Conservation (phyloP, 345 rosid genomes). For the Abelmoschus esculentus region DNA sequence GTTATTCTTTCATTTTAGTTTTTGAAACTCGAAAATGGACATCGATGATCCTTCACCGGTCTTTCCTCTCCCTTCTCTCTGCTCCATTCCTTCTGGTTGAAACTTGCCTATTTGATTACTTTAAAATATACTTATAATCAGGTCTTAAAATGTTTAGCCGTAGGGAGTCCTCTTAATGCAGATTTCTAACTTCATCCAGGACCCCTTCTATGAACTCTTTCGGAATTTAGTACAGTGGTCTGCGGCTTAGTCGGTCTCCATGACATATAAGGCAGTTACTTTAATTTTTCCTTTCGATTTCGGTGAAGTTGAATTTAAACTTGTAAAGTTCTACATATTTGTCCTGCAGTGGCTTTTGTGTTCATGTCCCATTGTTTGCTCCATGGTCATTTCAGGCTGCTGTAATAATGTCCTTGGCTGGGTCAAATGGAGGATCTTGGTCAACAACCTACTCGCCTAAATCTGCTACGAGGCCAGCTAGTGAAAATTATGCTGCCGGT, state of each 20-base stretch:
- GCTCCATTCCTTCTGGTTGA: neutral
- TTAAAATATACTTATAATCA: neutral
- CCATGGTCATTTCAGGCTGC: conserved; percentile 63
- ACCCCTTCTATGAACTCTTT: neutral
- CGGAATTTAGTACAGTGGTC: neutral
- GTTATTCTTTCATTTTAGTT: neutral
- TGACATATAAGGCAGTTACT: neutral
- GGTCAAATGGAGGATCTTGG: conserved; percentile 96
- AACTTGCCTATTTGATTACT: neutral
- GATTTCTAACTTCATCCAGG: neutral
- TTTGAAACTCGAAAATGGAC: neutral
- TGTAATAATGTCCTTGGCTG: conserved; percentile 88
- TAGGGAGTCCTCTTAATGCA: neutral
- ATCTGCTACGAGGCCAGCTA: conserved; percentile 21
- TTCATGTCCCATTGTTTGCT: conserved; percentile 17
- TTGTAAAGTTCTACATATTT: neutral
- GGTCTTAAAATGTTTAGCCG: neutral
- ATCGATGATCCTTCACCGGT: neutral
- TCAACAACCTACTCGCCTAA: conserved; percentile 72
- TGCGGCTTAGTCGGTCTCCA: neutral
- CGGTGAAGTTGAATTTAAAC: neutral
- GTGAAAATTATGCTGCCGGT: conserved; percentile 21
- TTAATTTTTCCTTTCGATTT: too few relatives aligned
- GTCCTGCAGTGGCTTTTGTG: neutral
- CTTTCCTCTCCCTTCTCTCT: neutral